phyloP scores from a whole-genome alignment of 306 rosid genomes.

The Rosa rugosa region DNA sequence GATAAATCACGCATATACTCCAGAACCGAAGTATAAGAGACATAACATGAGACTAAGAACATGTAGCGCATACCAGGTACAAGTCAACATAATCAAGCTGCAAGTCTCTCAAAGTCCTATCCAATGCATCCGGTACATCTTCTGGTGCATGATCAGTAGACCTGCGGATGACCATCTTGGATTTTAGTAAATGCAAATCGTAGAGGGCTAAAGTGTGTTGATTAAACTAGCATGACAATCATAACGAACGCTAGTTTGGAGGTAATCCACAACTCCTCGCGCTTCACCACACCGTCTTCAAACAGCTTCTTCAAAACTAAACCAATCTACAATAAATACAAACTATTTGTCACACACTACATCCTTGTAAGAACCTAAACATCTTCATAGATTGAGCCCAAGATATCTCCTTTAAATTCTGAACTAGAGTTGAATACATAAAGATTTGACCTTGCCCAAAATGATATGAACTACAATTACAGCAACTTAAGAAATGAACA shows the following conservation, averaged over 20 bases:
- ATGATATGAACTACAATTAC: not conserved
- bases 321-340: constrained; percentile 61
- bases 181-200: not conserved
- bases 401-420: too few relatives aligned
- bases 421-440: too few relatives aligned
- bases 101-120: constrained; percentile 45
- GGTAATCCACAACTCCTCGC: constrained; percentile 88
- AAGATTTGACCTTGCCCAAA: too few relatives aligned
- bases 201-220: not conserved
- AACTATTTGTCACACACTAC: not conserved
- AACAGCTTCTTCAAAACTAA: constrained; percentile 60
- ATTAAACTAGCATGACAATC: not conserved
- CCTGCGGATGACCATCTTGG: constrained; percentile 34
- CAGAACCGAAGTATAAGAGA: too few relatives aligned
- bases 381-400: not conserved
- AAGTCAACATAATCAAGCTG: constrained; percentile 62
- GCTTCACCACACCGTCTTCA: constrained; percentile 70
- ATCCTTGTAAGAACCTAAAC: not conserved
- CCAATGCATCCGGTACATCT: constrained; percentile 51
- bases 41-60: not conserved
- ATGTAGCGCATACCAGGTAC: constrained; percentile 54
- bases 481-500: too few relatives aligned
- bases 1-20: not conserved
- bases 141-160: constrained; percentile 48
- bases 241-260: constrained; percentile 40